A percentile compares a stretch with the other conserved stretches of the same genome.
phyloP scores from a whole-genome alignment of 352 stramenopile genomes.

The Globisporangium canariense region DNA sequence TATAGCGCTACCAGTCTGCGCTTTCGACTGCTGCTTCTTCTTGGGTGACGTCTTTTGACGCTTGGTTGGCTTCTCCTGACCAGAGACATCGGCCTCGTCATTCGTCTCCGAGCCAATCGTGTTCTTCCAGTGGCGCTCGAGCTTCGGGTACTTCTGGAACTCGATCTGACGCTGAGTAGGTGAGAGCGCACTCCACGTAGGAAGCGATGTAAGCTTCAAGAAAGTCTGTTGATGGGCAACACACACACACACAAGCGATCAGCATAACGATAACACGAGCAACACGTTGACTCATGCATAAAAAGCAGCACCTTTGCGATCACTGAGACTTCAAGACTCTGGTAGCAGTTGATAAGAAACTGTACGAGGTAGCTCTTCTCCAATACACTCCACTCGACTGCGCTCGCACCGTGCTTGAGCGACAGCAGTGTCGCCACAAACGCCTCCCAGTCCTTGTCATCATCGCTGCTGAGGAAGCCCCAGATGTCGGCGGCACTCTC shows the following conservation, averaged over 20 bases:
- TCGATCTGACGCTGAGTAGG: constrained; percentile 54
- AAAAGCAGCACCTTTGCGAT: constrained; percentile 31
- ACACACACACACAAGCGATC: neutral
- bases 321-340: constrained; percentile 47
- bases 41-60: constrained; percentile 28
- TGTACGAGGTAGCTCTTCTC: constrained; percentile 55
- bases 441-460: constrained; percentile 27
- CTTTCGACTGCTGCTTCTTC: neutral
- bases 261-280: neutral
- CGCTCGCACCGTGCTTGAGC: constrained; percentile 5
- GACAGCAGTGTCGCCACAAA: constrained; percentile 40
- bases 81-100: neutral
- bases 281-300: neutral
- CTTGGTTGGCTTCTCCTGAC: constrained; percentile 26
- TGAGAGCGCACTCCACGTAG: constrained; percentile 59
- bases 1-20: neutral
- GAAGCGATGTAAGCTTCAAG: constrained; percentile 63
- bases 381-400: constrained; percentile 25
- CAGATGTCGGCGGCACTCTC: constrained; percentile 9
- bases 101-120: constrained; percentile 15
- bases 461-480: constrained; percentile 11
- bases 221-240: constrained; percentile 20
- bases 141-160: constrained; percentile 60
- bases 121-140: constrained; percentile 65
- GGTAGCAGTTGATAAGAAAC: constrained; percentile 62